Base-by-base conservation (phyloP, 2,329 filamentous ascomycete species). In the Colletotrichum godetiae region DNA sequence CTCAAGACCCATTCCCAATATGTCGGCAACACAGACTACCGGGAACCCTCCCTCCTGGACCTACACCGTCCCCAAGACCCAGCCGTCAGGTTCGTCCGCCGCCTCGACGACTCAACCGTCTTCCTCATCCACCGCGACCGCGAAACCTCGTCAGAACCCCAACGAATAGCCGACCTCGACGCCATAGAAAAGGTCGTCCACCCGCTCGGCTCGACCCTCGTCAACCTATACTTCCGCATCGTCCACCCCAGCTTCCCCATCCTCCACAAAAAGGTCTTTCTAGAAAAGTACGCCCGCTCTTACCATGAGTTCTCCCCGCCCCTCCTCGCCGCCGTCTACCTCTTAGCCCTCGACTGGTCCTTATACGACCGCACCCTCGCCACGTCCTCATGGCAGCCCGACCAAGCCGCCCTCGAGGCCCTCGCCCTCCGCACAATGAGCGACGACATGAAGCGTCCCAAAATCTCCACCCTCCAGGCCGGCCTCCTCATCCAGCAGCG, bases 171-270 rank as follows among this genome's bases (percentile, higher is more conserved):
- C 10, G 82, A 84, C 42, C 76, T 83, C 15, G 85, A 86, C 76
- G 86, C 87, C 35, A 88, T 93, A 68, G 91, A 93, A 79, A 86
- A 87, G 33, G 84, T 90, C 52, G 90, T 94, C 5, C 87, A 88
- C 29, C 89, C 91, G 4, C 88, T 93, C 75, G 92, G 92, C 22
- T 86, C 87, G 61, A 88, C 88, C 10, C 82, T 94, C 58, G 86
- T 94, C 75, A 90, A 92, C 75, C 85, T 93, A 24, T 94, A 93
- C 82, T 93, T 93, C 78, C 84, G 88, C 31, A 88, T 90, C 52
- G 85, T 91, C 10, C 89, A 91, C 75, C 89, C 89, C 0, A 86
- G 84, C 69, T 90, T 89, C 76, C 89, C 89, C 1, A 86, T 91
- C 59, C 78, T 91, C 4, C 88, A 91, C 77, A 91, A 91, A 77